A percentile compares a stretch with the other conserved stretches of the same genome.
Conservation (phyloP, 2,329 filamentous ascomycete genomes). For the Helminthosporium solani region DNA sequence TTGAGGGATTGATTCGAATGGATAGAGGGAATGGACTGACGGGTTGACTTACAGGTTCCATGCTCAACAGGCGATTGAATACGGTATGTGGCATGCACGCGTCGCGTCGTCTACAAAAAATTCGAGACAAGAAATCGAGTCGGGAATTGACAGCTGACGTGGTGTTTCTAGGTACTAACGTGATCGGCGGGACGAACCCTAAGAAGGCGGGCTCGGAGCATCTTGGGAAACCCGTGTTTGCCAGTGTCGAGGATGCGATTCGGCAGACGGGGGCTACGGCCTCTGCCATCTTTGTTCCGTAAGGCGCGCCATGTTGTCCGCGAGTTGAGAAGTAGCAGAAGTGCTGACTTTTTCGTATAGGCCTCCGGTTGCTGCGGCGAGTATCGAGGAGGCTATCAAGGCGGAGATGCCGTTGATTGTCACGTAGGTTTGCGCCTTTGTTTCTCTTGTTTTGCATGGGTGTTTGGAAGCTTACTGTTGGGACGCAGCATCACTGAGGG, state of each 20-base stretch:
- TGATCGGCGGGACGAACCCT: slow-evolving; percentile 97
- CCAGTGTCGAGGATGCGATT: slow-evolving; percentile 80
- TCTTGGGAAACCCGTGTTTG: slow-evolving; percentile 90
- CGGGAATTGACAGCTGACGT: slow-evolving; percentile 34
- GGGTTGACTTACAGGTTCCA: slow-evolving; percentile 70
- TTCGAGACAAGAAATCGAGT: slow-evolving; percentile 7
- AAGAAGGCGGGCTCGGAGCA: slow-evolving; percentile 95
- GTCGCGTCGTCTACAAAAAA: no score
- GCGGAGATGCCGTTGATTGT: slow-evolving; percentile 95
- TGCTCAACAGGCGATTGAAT: slow-evolving; percentile 95
- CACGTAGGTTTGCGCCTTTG: no score
- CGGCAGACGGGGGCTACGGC: slow-evolving; percentile 89
- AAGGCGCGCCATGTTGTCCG: slow-evolving; percentile 35
- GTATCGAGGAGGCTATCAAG: slow-evolving; percentile 94
- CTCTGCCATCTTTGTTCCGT: slow-evolving; percentile 96
- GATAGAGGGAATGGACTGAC: no score
- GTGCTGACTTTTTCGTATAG: slow-evolving; percentile 50
- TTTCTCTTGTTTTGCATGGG: no score
- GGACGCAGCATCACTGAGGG: slow-evolving; percentile 79
- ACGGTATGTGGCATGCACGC: slow-evolving; percentile 69
- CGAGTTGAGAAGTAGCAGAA: background rate
- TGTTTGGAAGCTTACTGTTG: slow-evolving; percentile 22
- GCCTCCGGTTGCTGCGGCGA: slow-evolving; percentile 84
- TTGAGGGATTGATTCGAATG: no score
- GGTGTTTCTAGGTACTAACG: slow-evolving; percentile 73